phyloP scores from a whole-genome alignment of 805 yeast species.

The Clavispora asparagi region DNA sequence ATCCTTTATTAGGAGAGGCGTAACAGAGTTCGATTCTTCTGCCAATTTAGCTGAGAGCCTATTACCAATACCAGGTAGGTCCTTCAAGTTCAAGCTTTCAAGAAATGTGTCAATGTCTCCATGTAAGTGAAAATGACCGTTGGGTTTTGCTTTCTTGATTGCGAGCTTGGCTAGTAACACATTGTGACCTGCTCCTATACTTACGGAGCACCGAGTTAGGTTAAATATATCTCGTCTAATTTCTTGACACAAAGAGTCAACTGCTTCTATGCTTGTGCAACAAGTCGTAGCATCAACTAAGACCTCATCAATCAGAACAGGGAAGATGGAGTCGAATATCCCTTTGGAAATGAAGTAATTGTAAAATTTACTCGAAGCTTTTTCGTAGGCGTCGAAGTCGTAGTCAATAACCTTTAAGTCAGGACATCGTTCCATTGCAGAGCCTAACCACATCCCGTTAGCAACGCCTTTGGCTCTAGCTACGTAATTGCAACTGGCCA shows the following conservation, averaged over 20 bases:
- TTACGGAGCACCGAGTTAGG: conserved; percentile 59
- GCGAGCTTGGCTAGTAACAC: conserved; percentile 77
- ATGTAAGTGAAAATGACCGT: conserved; percentile 48
- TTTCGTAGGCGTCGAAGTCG: conserved; percentile 70
- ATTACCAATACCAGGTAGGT: conserved; percentile 62
- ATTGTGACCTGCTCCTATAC: conserved; percentile 74
- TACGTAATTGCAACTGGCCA: conserved; percentile 87
- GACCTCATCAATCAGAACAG: conserved; percentile 91
- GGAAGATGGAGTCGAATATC: conserved; percentile 51
- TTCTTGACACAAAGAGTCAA: conserved; percentile 21
- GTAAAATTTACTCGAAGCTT: conserved; percentile 60
- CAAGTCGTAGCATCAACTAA: conserved; percentile 56
- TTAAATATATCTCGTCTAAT: conserved; percentile 39
- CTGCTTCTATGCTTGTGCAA: conserved; percentile 7
- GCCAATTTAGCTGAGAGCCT: conserved; percentile 45
- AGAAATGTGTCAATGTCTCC: conserved; percentile 29
- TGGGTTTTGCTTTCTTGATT: conserved; percentile 71
- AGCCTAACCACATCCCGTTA: conserved; percentile 87
- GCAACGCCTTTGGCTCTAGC: conserved; percentile 74
- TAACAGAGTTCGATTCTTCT: conserved; percentile 11
- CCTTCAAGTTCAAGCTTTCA: conserved; percentile 26
- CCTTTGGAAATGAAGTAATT: conserved; percentile 44
- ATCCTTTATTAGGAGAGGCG: conserved; percentile 30
- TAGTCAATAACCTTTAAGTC: conserved; percentile 59
- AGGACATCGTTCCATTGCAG: conserved; percentile 66